A percentile compares a stretch with the other conserved stretches of the same genome.
Evolutionary conservation across 805 yeast species (phyloP).

Genomic region (Sugiyamaella mastotermitis): DNA sequence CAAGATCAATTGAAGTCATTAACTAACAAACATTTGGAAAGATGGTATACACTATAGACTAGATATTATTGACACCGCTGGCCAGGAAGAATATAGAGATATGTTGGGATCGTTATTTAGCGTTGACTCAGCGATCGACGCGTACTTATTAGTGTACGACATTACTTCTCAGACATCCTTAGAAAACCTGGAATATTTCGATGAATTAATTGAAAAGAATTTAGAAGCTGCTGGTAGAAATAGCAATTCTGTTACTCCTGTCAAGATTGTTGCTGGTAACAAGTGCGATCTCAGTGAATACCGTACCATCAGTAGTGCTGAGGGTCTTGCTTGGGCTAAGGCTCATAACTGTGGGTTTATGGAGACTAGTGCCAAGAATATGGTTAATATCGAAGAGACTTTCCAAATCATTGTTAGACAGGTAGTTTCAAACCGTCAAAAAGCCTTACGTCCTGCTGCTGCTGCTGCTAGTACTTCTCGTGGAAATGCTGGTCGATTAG

Average conservation of each 20-base stretch:
- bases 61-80: conserved; percentile 71
- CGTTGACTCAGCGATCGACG: conserved; percentile 27
- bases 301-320: conserved; percentile 50
- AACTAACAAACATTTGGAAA: no score
- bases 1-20: no score
- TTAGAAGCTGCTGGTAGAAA: conserved; percentile 53
- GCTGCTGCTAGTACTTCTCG: no score
- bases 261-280: conserved; percentile 65
- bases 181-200: conserved; percentile 28
- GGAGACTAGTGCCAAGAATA: conserved; percentile 85
- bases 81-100: conserved; percentile 73
- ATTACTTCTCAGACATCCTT: conserved; percentile 27
- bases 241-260: conserved; percentile 39
- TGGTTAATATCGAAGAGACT: conserved; percentile 76
- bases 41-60: conserved; percentile 47
- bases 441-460: no score
- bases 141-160: conserved; percentile 30
- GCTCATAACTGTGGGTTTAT: conserved; percentile 63
- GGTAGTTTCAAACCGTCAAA: conserved; percentile 27
- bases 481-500: no score
- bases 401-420: conserved; percentile 60
- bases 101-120: conserved; percentile 37
- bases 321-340: conserved; percentile 52
- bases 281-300: conserved; percentile 55
- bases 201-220: conserved; percentile 49